Evolutionary conservation across 176 grass and related monocot genomes (phyloP), one percentile per base, ranked within the genome.

Genomic region (Triticum monococcum): DNA sequence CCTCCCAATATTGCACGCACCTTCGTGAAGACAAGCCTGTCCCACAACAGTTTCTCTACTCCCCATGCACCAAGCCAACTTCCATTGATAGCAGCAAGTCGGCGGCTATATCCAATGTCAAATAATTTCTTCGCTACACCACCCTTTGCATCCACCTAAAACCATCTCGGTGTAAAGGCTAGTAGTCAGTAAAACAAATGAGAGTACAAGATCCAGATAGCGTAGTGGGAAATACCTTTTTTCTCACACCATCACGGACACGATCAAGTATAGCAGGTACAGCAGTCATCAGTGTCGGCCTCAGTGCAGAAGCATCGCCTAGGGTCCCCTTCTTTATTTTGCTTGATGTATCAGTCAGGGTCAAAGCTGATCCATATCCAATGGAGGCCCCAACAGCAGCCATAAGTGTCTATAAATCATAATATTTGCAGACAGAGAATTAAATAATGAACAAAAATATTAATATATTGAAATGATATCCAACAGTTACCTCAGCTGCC

Each of bases 201-300:
- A 56, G 33, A 72, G 72, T 6, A 78, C 31, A 77, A 18, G 7
- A 84, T 22, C 54, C 33, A 64, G 78, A 89, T 22, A 79, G 63
- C 32, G 18, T 59, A 48, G 86, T 74, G 13, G 35, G 12, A n/a
- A 64, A 79, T 93, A 96, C 92, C 52, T 96, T 90, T 91, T 99
- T 99, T 30, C 92, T 90, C 41, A 99, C 97, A 83, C 94, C 97
- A 93, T 96, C 89, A 73, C 89, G 94, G 87, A 96, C 88, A 35
- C 90, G 92, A 28, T 99, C 94, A 61, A 99, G 90, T 76, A 99
- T 94, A 85, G 97, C 97, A 93, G 94, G 97, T 41, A 96, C 97
- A 81, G 89, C 80, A 73, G 97, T 89, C 94, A 99, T 91, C 62
- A 99, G 54, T 85, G 97, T 96, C 77, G 97, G 97, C 35, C 87